Evolutionary conservation across 2,329 filamentous ascomycete species (phyloP), one percentile per base, ranked within the genome.

Genomic region (Aspergillus fructus): DNA sequence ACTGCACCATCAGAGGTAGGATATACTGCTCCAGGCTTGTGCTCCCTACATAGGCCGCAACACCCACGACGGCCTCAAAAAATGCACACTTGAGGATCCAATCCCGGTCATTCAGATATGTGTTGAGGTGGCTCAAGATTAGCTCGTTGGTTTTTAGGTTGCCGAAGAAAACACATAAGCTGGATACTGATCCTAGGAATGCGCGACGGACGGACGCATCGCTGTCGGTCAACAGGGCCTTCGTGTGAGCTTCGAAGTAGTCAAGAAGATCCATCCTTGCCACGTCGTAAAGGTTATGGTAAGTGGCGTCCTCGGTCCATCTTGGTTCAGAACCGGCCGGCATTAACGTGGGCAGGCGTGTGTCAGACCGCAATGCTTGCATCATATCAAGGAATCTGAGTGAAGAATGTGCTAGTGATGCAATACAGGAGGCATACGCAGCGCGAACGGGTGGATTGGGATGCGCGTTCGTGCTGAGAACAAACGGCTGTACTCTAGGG

Each of bases 21-120:
- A 97, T 96, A 66, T 97, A 99, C 64, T 96, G 92, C 73, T 99
- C 94, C 33, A 99, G 78, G 64, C 89, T 96, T 34, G 88, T 90
- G 59, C 90, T 92, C 27, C 94, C 94, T 34, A 97, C 85, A 65
- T 96, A 96, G 1, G 90, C 86, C 4, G 93, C 91, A 62, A 99
- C 93, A 3, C 93, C 93, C 15, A 97, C 91, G 24, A 97, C 91
- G 0, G 92, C 91, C 68, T 96, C 93, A 68, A 99, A 97, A 71
- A 97, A 97, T 3, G 93, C 92, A 67, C 92, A 97, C 73, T 96
- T 97, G 33, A 99, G 78, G 72, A 91, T 91, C 94, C 94, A 99
- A 71, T 99, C 93, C 42, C 89, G 86, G 67, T 97, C 94, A 64
- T 99, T 99, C 8, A 99, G 78, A 67, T 99, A 99, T 0, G 94